Percentiles rank a stretch among this genome's conserved stretches.
Evolutionary conservation across 495 filamentous ascomycete genomes (phyloP).

Genomic region (Penicillium herquei): DNA sequence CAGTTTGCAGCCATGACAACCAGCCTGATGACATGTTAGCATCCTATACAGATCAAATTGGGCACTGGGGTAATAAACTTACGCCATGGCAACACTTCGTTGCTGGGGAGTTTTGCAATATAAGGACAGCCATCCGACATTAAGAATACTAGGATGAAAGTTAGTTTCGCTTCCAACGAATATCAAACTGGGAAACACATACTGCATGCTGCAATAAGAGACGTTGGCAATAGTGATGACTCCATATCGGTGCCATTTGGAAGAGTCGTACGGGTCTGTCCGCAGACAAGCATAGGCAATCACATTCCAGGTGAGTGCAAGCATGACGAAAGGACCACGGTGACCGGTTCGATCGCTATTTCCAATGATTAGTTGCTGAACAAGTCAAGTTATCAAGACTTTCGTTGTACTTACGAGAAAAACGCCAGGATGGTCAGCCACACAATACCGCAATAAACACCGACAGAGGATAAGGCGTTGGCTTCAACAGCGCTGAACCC

Average conservation of each 20-base stretch:
- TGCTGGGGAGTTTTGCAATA: slow-evolving; percentile 47
- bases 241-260: slow-evolving; percentile 41
- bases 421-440: slow-evolving; percentile 43
- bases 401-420: slow-evolving; percentile 24
- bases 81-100: slow-evolving; percentile 54
- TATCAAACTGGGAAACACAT: slow-evolving; percentile 21
- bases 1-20: slow-evolving; percentile 57
- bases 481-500: slow-evolving; percentile 46
- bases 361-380: neutral
- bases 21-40: slow-evolving; percentile 30
- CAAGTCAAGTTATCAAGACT: neutral
- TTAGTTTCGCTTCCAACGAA: too few relatives aligned
- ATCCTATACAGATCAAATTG: slow-evolving; percentile 2
- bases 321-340: slow-evolving; percentile 40
- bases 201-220: slow-evolving; percentile 52
- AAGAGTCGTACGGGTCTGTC: slow-evolving; percentile 16
- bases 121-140: slow-evolving; percentile 47
- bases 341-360: slow-evolving; percentile 43
- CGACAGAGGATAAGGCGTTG: slow-evolving; percentile 53
- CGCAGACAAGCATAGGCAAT: slow-evolving; percentile 38
- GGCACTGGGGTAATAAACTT: slow-evolving; percentile 21
- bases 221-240: slow-evolving; percentile 48
- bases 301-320: slow-evolving; percentile 45
- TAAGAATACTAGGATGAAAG: slow-evolving; percentile 32
- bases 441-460: slow-evolving; percentile 44